Conservation (phyloP, 2,329 filamentous ascomycete species). For the Scedosporium aurantiacum region DNA sequence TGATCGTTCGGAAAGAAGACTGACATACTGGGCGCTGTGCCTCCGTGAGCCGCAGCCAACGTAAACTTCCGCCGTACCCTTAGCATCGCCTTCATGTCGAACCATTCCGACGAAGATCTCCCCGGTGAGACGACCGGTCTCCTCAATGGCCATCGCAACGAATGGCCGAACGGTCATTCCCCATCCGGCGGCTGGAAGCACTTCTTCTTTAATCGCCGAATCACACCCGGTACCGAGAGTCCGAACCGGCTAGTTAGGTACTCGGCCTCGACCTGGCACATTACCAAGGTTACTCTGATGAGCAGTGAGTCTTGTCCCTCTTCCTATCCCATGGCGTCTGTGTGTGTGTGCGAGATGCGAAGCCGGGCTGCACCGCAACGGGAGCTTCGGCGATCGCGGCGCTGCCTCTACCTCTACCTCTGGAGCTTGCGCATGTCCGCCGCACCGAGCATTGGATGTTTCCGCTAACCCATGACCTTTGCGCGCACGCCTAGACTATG, state of each 20-base stretch:
- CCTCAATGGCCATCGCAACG: slow-evolving; percentile 22
- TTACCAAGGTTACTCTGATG: slow-evolving; percentile 44
- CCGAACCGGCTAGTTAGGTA: slow-evolving; percentile 32
- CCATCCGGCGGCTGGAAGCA: slow-evolving; percentile 15
- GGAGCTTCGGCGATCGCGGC: background rate
- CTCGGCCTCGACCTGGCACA: slow-evolving; percentile 40
- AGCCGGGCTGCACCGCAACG: background rate
- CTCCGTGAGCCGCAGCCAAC: slow-evolving; percentile 13
- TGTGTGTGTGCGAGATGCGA: background rate
- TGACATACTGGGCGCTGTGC: background rate
- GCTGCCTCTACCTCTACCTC: slow-evolving; percentile 1
- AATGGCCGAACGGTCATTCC: slow-evolving; percentile 8
- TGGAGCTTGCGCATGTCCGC: too few species aligned
- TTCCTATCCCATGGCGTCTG: background rate
- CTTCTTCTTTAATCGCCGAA: slow-evolving; percentile 38
- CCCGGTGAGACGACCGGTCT: slow-evolving; percentile 31
- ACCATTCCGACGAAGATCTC: background rate
- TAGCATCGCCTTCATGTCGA: slow-evolving; percentile 1
- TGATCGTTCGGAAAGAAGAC: background rate
- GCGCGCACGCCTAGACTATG: slow-evolving; percentile 31
- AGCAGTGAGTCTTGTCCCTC: slow-evolving; percentile 37
- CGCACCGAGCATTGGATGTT: background rate
- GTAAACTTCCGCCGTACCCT: slow-evolving; percentile 17
- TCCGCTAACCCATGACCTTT: background rate
- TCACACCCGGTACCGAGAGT: slow-evolving; percentile 42